Conservation (phyloP, 169 alveolate genomes). For the Cyclospora cayetanensis region DNA sequence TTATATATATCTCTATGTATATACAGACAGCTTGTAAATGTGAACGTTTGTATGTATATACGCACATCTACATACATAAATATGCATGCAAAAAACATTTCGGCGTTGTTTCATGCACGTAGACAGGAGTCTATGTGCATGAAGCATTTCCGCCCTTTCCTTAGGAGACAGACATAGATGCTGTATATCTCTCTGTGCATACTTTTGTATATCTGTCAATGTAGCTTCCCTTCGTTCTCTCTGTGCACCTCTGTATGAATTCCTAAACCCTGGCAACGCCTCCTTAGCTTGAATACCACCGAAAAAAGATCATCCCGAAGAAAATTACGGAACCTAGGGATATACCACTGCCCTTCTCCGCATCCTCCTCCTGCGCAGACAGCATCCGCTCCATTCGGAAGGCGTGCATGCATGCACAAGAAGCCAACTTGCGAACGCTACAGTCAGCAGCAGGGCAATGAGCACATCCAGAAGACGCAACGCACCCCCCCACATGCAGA, state of each 20-base stretch:
- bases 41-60: neutral
- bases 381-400: no score
- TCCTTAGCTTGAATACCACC: slow-evolving; percentile 40
- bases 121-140: neutral
- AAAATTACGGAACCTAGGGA: slow-evolving; percentile 44
- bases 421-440: no score
- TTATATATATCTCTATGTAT: neutral
- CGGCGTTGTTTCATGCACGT: neutral
- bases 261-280: no score
- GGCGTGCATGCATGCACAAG: no score
- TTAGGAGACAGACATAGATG: neutral
- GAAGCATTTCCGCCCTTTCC: neutral
- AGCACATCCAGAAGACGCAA: no score
- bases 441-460: no score
- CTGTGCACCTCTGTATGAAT: no score
- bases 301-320: slow-evolving; percentile 6
- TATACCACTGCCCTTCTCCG: slow-evolving; percentile 23
- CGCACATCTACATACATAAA: neutral
- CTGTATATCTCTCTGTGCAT: no score
- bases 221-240: no score
- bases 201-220: no score
- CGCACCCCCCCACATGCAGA: no score
- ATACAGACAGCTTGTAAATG: neutral
- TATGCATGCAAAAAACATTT: neutral
- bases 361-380: slow-evolving; percentile 43